A percentile compares a stretch with the other conserved stretches of the same genome.
Conservation (phyloP, 306 rosid species). For the Hippophae gyantsensis region DNA sequence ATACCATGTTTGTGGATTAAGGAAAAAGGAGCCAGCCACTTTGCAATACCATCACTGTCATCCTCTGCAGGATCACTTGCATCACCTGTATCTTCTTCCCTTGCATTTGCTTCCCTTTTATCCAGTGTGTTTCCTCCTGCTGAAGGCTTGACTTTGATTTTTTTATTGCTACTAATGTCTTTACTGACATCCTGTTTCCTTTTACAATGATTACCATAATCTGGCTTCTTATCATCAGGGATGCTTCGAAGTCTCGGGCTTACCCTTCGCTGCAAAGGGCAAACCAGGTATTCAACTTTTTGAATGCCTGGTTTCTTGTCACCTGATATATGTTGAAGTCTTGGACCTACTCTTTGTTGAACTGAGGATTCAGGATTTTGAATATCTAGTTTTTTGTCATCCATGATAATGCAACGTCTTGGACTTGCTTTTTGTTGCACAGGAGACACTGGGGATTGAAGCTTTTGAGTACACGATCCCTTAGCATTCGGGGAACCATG, state of each 20-base stretch:
- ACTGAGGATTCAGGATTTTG: too few species aligned
- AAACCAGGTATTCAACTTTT: neutral
- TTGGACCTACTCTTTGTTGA: too few species aligned
- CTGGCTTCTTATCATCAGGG: slow-evolving; percentile 20
- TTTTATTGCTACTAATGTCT: slow-evolving; percentile 10
- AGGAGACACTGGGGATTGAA: too few species aligned
- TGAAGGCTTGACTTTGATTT: neutral
- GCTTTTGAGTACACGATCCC: too few species aligned
- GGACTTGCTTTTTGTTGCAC: too few species aligned
- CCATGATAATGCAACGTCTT: too few species aligned
- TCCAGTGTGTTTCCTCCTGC: neutral
- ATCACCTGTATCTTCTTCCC: neutral
- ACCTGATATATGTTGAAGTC: too few species aligned
- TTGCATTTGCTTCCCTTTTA: neutral
- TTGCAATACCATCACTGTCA: neutral
- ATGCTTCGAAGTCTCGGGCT: slow-evolving; percentile 19
- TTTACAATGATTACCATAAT: slow-evolving; percentile 13
- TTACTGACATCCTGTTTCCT: neutral
- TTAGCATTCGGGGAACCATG: too few species aligned
- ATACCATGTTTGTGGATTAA: slow-evolving; percentile 3
- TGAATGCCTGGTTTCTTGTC: neutral
- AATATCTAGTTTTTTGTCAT: too few species aligned
- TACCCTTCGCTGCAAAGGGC: slow-evolving; percentile 3
- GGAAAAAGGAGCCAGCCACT: neutral
- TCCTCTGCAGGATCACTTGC: neutral